Conservation (phyloP, 2,329 filamentous ascomycete species). For the Fusarium palustre region DNA sequence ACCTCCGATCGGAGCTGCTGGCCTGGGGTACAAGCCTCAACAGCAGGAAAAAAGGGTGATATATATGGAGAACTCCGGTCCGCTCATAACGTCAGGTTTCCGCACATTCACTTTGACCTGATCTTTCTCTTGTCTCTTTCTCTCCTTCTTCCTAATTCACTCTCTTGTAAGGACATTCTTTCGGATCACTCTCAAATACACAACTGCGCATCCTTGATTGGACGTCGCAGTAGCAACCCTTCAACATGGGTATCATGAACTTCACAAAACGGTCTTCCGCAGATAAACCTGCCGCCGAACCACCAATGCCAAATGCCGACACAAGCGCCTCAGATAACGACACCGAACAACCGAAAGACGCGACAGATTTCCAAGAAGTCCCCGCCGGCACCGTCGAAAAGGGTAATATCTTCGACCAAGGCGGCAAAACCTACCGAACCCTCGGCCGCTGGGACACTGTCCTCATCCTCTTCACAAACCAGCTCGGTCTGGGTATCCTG, state of each 20-base stretch:
- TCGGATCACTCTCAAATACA: background rate
- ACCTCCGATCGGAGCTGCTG: constrained; percentile 37
- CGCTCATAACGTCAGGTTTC: constrained; percentile 32
- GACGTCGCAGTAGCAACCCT: background rate
- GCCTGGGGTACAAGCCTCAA: constrained; percentile 27
- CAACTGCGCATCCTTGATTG: background rate
- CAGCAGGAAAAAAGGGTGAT: constrained; percentile 22
- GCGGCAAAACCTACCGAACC: constrained; percentile 45
- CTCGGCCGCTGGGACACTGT: constrained; percentile 44
- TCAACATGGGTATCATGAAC: constrained; percentile 34
- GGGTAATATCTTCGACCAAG: constrained; percentile 44
- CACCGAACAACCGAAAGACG: constrained; percentile 27
- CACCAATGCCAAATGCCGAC: constrained; percentile 10
- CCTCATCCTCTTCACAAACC: constrained; percentile 47
- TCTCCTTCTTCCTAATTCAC: background rate
- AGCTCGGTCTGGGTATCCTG: constrained; percentile 58
- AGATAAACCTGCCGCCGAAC: constrained; percentile 3
- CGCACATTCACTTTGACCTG: constrained; percentile 4
- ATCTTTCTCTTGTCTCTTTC: constrained; percentile 11
- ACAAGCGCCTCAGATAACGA: constrained; percentile 33
- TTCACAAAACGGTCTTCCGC: constrained; percentile 24
- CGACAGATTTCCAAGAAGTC: constrained; percentile 32
- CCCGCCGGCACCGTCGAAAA: constrained; percentile 32
- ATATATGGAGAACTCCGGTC: constrained; percentile 37
- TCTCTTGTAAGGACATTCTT: no score